Percentiles rank a stretch among this genome's conserved stretches.
Conservation (phyloP, 441 rosid species). For the Bruguiera hainesii region DNA sequence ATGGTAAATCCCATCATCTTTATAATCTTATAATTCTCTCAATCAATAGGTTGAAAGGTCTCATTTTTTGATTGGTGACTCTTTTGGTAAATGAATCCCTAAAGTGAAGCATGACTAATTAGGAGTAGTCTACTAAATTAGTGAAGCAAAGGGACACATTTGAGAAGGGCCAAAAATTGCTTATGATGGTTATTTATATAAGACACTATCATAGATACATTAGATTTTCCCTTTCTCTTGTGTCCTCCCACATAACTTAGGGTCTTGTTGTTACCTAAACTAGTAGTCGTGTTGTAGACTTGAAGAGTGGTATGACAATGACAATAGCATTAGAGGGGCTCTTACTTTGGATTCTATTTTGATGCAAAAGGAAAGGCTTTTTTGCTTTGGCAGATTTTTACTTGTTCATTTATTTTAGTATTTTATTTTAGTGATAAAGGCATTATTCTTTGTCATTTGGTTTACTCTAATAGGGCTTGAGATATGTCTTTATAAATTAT, state of each 20-base stretch:
- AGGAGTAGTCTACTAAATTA: slow-evolving; percentile 74
- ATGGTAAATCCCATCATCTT: slow-evolving; percentile 68
- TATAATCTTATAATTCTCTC: slow-evolving; percentile 65
- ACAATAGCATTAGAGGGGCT: slow-evolving; percentile 14
- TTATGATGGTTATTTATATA: slow-evolving; percentile 41
- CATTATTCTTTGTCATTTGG: background rate
- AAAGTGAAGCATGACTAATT: slow-evolving; percentile 56
- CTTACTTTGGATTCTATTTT: background rate
- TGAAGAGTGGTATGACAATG: slow-evolving; percentile 25
- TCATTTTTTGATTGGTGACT: slow-evolving; percentile 66
- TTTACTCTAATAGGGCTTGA: background rate
- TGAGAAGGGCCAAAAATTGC: slow-evolving; percentile 71
- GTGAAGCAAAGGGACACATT: slow-evolving; percentile 71
- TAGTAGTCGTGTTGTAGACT: slow-evolving; percentile 30
- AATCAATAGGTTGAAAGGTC: slow-evolving; percentile 68
- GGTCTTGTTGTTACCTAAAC: slow-evolving; percentile 68
- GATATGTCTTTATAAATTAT: background rate
- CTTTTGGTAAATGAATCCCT: slow-evolving; percentile 62
- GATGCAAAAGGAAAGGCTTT: too few relatives aligned
- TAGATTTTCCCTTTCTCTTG: slow-evolving; percentile 47
- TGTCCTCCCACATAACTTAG: slow-evolving; percentile 43
- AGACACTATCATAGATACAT: slow-evolving; percentile 26
- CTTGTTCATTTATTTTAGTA: background rate
- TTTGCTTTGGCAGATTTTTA: slow-evolving; percentile 12
- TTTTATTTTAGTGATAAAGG: background rate